Evolutionary conservation across 2,329 filamentous ascomycete genomes (phyloP).

Genomic region (Myriosclerotinia duriaeana): DNA sequence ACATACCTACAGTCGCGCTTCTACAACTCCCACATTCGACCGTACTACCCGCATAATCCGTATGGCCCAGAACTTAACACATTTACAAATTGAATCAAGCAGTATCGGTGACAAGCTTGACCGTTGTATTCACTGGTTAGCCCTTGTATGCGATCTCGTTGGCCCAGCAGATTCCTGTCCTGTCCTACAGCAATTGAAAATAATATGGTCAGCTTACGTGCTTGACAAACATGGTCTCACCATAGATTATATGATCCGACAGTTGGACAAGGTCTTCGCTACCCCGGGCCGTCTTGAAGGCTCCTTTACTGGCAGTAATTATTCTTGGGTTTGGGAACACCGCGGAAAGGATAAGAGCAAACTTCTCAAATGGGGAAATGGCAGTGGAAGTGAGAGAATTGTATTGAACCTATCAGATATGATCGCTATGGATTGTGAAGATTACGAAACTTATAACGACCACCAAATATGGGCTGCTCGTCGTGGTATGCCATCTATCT

Average conservation of each 20-base stretch:
- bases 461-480: neutral
- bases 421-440: neutral
- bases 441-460: fast-evolving
- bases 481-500: neutral
- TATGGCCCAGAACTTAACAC: constrained; percentile 9
- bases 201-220: neutral
- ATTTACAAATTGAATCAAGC: neutral
- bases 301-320: neutral
- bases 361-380: neutral
- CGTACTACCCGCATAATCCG: constrained; percentile 3
- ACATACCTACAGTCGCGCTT: neutral
- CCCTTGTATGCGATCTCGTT: neutral
- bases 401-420: neutral
- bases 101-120: neutral
- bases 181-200: neutral
- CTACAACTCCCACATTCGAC: constrained; percentile 2
- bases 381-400: neutral
- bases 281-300: neutral
- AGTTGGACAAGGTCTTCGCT: neutral
- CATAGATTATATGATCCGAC: neutral
- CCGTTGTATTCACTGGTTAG: constrained; percentile 2
- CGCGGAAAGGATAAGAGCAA: neutral
- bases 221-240: neutral
- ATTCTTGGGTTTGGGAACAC: constrained; percentile 4
- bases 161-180: neutral